phyloP scores from a whole-genome alignment of 306 rosid genomes.

The Casuarina glauca region DNA sequence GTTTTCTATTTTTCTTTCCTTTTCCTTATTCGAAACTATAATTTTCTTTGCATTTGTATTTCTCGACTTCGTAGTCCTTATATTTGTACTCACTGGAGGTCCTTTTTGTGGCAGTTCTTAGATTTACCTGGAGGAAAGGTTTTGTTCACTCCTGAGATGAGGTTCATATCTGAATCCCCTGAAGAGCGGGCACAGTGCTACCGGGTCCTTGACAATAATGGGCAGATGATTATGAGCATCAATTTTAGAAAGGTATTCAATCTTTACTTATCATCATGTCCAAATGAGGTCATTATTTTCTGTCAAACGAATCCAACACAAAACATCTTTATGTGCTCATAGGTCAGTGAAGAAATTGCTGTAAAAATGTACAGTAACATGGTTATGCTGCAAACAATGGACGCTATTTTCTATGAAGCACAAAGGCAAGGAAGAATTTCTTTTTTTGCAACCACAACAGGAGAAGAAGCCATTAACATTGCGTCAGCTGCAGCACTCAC shows the following conservation, averaged over 20 bases:
- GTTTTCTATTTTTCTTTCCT: background rate
- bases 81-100: slow-evolving; percentile 1
- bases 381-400: slow-evolving; percentile 86
- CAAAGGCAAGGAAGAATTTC: slow-evolving; percentile 97
- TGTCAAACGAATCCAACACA: background rate
- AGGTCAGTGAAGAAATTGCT: slow-evolving; percentile 68
- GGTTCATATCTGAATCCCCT: slow-evolving; percentile 55
- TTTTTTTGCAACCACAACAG: slow-evolving; percentile 63
- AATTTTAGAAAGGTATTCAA: slow-evolving; percentile 50
- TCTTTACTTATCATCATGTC: background rate
- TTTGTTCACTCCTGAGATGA: slow-evolving; percentile 52
- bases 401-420: slow-evolving; percentile 79
- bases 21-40: background rate
- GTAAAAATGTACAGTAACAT: slow-evolving; percentile 67
- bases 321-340: background rate
- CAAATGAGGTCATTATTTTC: background rate
- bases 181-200: slow-evolving; percentile 60
- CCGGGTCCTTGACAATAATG: slow-evolving; percentile 75
- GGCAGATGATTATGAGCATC: slow-evolving; percentile 39
- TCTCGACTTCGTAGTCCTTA: background rate
- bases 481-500: slow-evolving; percentile 90
- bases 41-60: background rate
- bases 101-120: slow-evolving; percentile 36
- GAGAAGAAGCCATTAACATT: slow-evolving; percentile 87
- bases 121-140: slow-evolving; percentile 82